A percentile compares a stretch with the other conserved stretches of the same genome.
Evolutionary conservation across 768 basidiomycete genomes (phyloP).

Genomic region (Fomitopsis pulvina): DNA sequence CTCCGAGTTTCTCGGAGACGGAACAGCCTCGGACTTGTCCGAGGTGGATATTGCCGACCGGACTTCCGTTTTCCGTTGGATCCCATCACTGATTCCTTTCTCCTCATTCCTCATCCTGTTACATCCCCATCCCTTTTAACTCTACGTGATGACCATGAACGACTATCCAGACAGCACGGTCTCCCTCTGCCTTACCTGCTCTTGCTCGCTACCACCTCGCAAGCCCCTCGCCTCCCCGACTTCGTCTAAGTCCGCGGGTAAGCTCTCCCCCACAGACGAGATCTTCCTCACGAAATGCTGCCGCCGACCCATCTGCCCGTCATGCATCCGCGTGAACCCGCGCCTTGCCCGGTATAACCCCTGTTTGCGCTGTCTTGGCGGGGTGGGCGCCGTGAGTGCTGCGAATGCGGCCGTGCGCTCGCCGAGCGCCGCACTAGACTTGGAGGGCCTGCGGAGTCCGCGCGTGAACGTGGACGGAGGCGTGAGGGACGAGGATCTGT

Average conservation of each 20-base stretch:
- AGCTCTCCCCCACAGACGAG: not conserved
- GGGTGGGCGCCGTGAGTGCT: constrained; percentile 35
- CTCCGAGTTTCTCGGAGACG: no score
- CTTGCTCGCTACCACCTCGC: constrained; percentile 21
- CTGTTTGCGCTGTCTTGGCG: constrained; percentile 62
- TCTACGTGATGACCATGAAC: no score
- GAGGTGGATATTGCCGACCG: no score
- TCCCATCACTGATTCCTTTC: no score
- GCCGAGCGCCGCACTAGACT: not conserved
- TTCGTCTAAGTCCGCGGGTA: not conserved
- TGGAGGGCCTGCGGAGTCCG: constrained; percentile 13
- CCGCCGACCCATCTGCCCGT: constrained; percentile 53
- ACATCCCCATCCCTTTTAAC: no score
- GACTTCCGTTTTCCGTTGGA: no score
- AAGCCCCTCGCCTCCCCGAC: not conserved
- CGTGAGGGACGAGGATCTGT: constrained; percentile 53
- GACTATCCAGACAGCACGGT: not conserved
- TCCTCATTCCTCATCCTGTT: no score
- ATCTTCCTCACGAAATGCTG: constrained; percentile 60
- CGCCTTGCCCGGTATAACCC: constrained; percentile 64
- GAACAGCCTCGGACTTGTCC: no score
- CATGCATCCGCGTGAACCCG: constrained; percentile 53
- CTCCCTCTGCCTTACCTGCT: constrained; percentile 23
- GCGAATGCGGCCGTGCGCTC: constrained; percentile 6
- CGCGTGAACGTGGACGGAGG: constrained; percentile 43